Percentiles rank a stretch among this genome's conserved stretches.
These are phyloP conservation scores for Xylaria arbuscula DNA, from an alignment of 2,329 filamentous ascomycete genomes.

Conservation along the genomic window DNA sequence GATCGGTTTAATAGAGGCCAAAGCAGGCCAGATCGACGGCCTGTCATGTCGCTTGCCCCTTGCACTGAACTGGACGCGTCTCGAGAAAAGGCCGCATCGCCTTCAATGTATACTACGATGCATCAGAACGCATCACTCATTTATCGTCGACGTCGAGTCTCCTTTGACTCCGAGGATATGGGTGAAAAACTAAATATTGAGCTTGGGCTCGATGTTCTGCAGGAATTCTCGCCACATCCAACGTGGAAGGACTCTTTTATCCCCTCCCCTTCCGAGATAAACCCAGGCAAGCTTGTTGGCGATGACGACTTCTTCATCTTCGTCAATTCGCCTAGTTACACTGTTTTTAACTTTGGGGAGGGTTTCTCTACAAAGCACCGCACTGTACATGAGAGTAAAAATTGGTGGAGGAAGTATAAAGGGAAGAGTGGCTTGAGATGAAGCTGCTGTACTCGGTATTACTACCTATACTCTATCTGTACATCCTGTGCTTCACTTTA, in stretches of 20 bases:
- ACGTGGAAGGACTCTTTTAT: slow-evolving; percentile 31
- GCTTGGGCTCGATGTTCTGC: slow-evolving; percentile 34
- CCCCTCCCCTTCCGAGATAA: slow-evolving; percentile 25
- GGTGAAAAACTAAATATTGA: slow-evolving; percentile 31
- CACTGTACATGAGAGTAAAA: slow-evolving; percentile 17
- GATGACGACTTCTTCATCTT: slow-evolving; percentile 48
- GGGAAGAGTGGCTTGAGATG: slow-evolving; percentile 16
- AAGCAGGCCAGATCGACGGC: slow-evolving; percentile 4
- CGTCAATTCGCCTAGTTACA: slow-evolving; percentile 45
- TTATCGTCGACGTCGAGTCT: slow-evolving; percentile 30
- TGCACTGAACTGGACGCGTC: slow-evolving; percentile 25
- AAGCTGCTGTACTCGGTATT: background rate
- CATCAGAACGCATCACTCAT: slow-evolving; percentile 21
- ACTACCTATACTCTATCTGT: background rate
- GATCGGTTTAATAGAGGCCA: slow-evolving; percentile 19
- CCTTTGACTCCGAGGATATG: slow-evolving; percentile 21
- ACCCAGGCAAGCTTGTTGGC: slow-evolving; percentile 38
- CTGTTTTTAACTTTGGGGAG: slow-evolving; percentile 45
- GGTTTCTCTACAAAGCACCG: slow-evolving; percentile 38
- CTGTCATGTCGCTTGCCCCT: slow-evolving; percentile 37
- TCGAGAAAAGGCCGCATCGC: slow-evolving; percentile 3
- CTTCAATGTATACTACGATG: slow-evolving; percentile 35
- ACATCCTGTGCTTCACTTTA: background rate
- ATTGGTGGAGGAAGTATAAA: slow-evolving; percentile 35
- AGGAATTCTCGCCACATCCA: slow-evolving; percentile 34